Conservation (phyloP, 2,329 filamentous ascomycete species). For the Xylariales sp. region DNA sequence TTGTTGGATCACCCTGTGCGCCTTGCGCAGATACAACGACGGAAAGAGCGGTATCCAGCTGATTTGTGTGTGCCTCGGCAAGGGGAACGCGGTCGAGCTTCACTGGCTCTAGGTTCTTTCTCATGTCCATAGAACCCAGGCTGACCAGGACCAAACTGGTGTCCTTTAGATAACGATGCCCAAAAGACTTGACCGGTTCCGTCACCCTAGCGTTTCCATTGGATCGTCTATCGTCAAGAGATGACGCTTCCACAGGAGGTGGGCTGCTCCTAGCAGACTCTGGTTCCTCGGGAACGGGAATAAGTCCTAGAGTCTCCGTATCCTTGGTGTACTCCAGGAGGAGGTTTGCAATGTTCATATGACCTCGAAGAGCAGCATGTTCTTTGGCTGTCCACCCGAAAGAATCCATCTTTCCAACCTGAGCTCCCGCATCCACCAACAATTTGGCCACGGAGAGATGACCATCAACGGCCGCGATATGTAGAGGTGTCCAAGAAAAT, state of each 20-base stretch:
- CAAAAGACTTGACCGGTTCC: slow-evolving; percentile 90
- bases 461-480: slow-evolving; percentile 88
- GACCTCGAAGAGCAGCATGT: slow-evolving; percentile 85
- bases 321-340: slow-evolving; percentile 51
- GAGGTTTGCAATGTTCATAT: slow-evolving; percentile 72
- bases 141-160: slow-evolving; percentile 89
- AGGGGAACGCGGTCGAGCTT: slow-evolving; percentile 85
- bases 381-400: slow-evolving; percentile 95
- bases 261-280: slow-evolving; percentile 23
- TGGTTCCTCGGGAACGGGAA: slow-evolving; percentile 23
- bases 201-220: slow-evolving; percentile 47
- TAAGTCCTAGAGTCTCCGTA: slow-evolving; percentile 17
- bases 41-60: slow-evolving; percentile 90
- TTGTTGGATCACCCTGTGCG: slow-evolving; percentile 79
- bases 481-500: slow-evolving; percentile 93
- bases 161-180: slow-evolving; percentile 87
- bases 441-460: slow-evolving; percentile 70
- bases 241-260: slow-evolving; percentile 50
- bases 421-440: slow-evolving; percentile 72
- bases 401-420: slow-evolving; percentile 70
- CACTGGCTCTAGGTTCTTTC: slow-evolving; percentile 76
- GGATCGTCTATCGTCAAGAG: slow-evolving; percentile 57
- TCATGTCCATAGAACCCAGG: slow-evolving; percentile 89
- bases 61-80: slow-evolving; percentile 82
- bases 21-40: slow-evolving; percentile 84